These are phyloP conservation scores for Curvularia verruculosa DNA, from an alignment of 2,329 filamentous ascomycete species.

Conservation along the genomic window DNA sequence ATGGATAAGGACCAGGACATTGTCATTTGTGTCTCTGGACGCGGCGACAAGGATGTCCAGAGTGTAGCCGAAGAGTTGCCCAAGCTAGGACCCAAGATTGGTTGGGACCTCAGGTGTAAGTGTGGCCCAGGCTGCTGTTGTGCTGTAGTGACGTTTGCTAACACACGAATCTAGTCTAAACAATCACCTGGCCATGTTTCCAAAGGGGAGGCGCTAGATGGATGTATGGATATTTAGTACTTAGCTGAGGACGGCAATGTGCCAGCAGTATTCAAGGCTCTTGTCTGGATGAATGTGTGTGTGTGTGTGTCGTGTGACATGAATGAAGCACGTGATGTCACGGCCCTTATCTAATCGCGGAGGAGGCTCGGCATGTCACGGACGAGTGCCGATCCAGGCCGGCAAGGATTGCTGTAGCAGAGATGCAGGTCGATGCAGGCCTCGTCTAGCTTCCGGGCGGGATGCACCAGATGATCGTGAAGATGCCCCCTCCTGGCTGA, in stretches of 20 bases:
- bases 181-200: not conserved
- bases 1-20: conserved; percentile 88
- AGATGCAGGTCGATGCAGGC: conserved; percentile 12
- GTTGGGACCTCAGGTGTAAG: conserved; percentile 66
- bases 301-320: no score
- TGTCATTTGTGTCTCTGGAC: conserved; percentile 90
- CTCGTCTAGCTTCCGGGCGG: conserved; percentile 7
- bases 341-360: not conserved
- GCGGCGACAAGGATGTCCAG: conserved; percentile 98
- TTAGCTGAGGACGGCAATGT: not conserved
- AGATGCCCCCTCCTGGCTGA: not conserved
- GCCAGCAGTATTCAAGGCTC: not conserved
- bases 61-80: conserved; percentile 95
- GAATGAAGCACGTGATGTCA: not conserved
- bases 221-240: no score
- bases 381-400: conserved; percentile 7
- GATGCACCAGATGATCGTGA: not conserved
- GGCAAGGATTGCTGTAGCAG: conserved; percentile 10
- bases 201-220: not conserved
- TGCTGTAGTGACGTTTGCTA: conserved; percentile 18
- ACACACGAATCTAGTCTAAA: conserved; percentile 33
- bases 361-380: conserved; percentile 8
- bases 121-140: not conserved
- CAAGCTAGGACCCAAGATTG: conserved; percentile 85
- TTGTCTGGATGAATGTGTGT: not conserved